These are phyloP conservation scores for Phlebiopsis gigantea DNA, from an alignment of 768 basidiomycete species.

Conservation along the genomic window DNA sequence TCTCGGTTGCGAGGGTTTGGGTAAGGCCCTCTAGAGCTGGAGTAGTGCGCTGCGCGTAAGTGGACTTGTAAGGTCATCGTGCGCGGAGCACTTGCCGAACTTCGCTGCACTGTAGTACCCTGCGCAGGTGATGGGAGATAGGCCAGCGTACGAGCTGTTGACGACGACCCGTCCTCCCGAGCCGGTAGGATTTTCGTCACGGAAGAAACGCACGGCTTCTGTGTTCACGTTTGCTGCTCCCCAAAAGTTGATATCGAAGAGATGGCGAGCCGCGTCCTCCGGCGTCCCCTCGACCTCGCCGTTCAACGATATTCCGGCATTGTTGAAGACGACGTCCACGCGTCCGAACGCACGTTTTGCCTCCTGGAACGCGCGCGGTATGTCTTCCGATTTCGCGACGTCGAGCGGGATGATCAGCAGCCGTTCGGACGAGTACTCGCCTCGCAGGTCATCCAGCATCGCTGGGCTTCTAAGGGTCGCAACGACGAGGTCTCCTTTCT, in stretches of 20 bases:
- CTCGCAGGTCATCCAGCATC: slow-evolving; percentile 18
- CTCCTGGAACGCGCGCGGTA: slow-evolving; percentile 30
- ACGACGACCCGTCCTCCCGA: slow-evolving; percentile 19
- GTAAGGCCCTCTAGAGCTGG: slow-evolving; percentile 33
- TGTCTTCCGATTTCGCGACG: slow-evolving; percentile 28
- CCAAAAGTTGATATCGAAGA: slow-evolving; percentile 34
- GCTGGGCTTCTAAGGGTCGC: slow-evolving; percentile 34
- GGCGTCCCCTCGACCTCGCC: slow-evolving; percentile 34
- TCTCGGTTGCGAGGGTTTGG: slow-evolving; percentile 33
- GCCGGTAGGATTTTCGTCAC: slow-evolving; percentile 32
- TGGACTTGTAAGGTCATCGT: background rate
- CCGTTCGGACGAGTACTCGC: slow-evolving; percentile 24
- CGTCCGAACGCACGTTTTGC: slow-evolving; percentile 34
- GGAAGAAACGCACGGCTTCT: slow-evolving; percentile 27
- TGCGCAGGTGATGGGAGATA: background rate
- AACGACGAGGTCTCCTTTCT: slow-evolving; percentile 34
- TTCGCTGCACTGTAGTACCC: slow-evolving; percentile 15
- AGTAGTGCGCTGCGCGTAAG: background rate
- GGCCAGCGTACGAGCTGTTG: slow-evolving; percentile 7
- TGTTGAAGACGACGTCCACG: slow-evolving; percentile 43
- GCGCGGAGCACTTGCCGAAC: slow-evolving; percentile 12
- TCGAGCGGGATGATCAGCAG: slow-evolving; percentile 37
- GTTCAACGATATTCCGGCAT: slow-evolving; percentile 30
- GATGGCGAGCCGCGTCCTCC: slow-evolving; percentile 27
- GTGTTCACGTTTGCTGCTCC: slow-evolving; percentile 14